Evolutionary conservation across 2,329 filamentous ascomycete genomes (phyloP), one percentile per base, ranked within the genome.

Genomic region (Hirsutella thompsonii): DNA sequence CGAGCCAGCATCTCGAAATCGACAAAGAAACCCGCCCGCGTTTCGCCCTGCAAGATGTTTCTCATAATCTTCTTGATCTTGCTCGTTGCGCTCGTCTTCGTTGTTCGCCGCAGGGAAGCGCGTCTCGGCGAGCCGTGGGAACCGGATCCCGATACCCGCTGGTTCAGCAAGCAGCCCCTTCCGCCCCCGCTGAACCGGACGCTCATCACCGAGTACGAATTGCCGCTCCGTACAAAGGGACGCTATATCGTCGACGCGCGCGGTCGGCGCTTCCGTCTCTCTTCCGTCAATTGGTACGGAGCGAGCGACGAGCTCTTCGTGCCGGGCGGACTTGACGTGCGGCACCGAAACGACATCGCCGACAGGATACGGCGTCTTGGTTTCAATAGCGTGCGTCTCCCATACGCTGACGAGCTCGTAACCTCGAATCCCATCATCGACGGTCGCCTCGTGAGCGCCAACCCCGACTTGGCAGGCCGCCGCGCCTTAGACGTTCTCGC

Each of bases 211-310:
- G 59, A 60, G 20, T 80, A 73, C 56, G 53, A 59, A 36, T 64
- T 81, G 35, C 79, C 79, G 14, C 61, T 83, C 34, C 68, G 66
- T 39, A 77, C 79, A 2, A 57, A 59, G 21, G 79, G 79, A 5
- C 69, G 79, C 35, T 54, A 80, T 47, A 67, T 83, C 21, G 66
- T 82, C 40, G 79, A 83, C 58, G 59, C 66, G 8, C 52, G 61
- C 2, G 73, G 70, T 32, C 64, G 67, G 23, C 69, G 76, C 23
- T 75, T 78, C 58, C 79, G 78, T 60, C 64, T 84, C 8, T 61
- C 73, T 16, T 78, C 74, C 18, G 65, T 82, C 52, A 83, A 83
- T 59, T 83, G 79, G 79, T 83, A 83, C 54, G 79, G 80, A 28
- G 79, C 72, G 3, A 81, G 76, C 52, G 79, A 83, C 51, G 71